phyloP scores from a whole-genome alignment of 192 early-diverging fungal species.

The Kappamyces sp. region DNA sequence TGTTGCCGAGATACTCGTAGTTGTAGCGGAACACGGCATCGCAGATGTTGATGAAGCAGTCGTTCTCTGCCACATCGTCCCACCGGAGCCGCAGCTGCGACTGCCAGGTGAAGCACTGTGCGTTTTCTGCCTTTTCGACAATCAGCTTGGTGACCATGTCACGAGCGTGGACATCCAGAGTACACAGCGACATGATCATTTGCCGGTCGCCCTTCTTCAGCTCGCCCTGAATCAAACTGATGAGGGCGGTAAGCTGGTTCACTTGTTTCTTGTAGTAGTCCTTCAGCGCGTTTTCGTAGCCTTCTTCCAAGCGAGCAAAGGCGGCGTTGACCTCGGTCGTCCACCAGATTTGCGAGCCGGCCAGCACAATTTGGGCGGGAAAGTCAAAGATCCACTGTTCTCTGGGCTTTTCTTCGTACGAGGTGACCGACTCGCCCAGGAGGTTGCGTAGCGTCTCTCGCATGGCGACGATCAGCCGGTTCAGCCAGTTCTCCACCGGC shows the following conservation, averaged over 20 bases:
- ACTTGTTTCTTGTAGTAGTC: slow-evolving; percentile 70
- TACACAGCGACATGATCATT: slow-evolving; percentile 68
- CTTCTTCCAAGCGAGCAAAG: slow-evolving; percentile 56
- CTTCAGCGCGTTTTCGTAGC: slow-evolving; percentile 62
- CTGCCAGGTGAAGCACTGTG: slow-evolving; percentile 63
- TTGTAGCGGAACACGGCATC: slow-evolving; percentile 58
- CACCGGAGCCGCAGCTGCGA: slow-evolving; percentile 55
- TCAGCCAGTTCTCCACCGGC: slow-evolving; percentile 61
- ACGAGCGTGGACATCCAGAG: slow-evolving; percentile 62
- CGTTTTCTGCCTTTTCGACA: slow-evolving; percentile 58
- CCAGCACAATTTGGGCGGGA: slow-evolving; percentile 58
- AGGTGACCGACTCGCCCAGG: slow-evolving; percentile 50
- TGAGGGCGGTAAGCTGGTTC: slow-evolving; percentile 58
- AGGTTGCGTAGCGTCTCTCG: slow-evolving; percentile 44
- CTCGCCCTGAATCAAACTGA: slow-evolving; percentile 58
- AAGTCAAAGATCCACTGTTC: slow-evolving; percentile 69
- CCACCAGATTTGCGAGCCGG: slow-evolving; percentile 65
- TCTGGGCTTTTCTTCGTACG: slow-evolving; percentile 64
- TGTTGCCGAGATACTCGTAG: slow-evolving; percentile 63
- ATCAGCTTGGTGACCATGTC: slow-evolving; percentile 64
- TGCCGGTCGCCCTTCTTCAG: slow-evolving; percentile 45
- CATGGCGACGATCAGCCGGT: slow-evolving; percentile 54
- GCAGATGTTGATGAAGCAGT: slow-evolving; percentile 65
- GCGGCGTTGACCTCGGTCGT: slow-evolving; percentile 64
- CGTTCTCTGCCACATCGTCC: slow-evolving; percentile 51